Evolutionary conservation across 768 basidiomycete genomes (phyloP).

Genomic region (Coprinopsis strossmayeri): DNA sequence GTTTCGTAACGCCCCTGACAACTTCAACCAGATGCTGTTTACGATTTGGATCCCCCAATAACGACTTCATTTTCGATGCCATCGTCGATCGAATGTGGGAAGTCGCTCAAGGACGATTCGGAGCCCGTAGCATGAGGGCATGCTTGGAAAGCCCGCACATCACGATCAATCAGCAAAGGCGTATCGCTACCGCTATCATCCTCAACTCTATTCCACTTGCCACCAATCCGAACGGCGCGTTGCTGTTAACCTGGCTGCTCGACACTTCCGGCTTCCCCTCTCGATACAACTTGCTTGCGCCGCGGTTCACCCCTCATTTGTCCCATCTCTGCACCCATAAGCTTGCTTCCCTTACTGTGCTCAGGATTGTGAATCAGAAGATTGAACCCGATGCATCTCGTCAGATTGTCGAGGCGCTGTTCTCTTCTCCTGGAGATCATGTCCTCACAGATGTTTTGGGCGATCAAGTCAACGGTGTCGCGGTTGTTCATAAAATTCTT

Average conservation of each 20-base stretch:
- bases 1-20: background rate
- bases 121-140: constrained; percentile 95
- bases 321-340: constrained; percentile 98
- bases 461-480: constrained; percentile 95
- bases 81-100: constrained; percentile 99
- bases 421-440: constrained; percentile 84
- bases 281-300: constrained; percentile 90
- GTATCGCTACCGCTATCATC: constrained; percentile 89
- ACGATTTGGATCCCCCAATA: constrained; percentile 82
- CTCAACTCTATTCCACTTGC: constrained; percentile 96
- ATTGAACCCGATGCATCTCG: constrained; percentile 84
- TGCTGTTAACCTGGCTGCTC: constrained; percentile 93
- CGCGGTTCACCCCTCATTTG: constrained; percentile 93
- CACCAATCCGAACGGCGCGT: constrained; percentile 95
- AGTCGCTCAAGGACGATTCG: constrained; percentile 95
- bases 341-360: constrained; percentile 88
- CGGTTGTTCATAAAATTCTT: constrained; percentile 88
- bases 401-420: constrained; percentile 84
- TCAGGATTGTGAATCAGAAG: constrained; percentile 96
- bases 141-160: constrained; percentile 91
- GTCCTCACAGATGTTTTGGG: constrained; percentile 90
- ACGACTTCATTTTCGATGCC: constrained; percentile 96
- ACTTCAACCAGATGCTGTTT: constrained; percentile 63
- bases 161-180: constrained; percentile 85
- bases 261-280: constrained; percentile 93